Evolutionary conservation across 2,329 filamentous ascomycete species (phyloP).

Genomic region (Colletotrichum lindemuthianum): DNA sequence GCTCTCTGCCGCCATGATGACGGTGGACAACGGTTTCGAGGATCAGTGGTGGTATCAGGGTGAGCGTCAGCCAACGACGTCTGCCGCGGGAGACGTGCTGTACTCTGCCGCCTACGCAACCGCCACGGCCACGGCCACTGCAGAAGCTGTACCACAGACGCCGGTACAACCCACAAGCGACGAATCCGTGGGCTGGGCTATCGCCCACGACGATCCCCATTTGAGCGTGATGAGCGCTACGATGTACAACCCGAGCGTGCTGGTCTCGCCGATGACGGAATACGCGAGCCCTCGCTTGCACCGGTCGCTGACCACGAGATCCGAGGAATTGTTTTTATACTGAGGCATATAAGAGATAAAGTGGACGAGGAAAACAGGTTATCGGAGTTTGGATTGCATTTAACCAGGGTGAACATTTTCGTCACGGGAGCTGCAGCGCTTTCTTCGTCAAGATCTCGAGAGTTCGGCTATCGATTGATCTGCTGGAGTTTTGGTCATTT

Average conservation of each 20-base stretch:
- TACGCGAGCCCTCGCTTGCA: slow-evolving; percentile 42
- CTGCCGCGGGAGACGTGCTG: slow-evolving; percentile 41
- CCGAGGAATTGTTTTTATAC: slow-evolving; percentile 52
- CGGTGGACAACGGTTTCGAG: slow-evolving; percentile 67
- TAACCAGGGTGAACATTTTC: no score
- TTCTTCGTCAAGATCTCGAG: background rate
- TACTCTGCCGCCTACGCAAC: slow-evolving; percentile 29
- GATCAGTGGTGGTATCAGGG: slow-evolving; percentile 68
- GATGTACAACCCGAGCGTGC: slow-evolving; percentile 23
- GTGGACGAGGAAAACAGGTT: background rate
- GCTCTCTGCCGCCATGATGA: slow-evolving; percentile 64
- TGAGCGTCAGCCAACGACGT: slow-evolving; percentile 39
- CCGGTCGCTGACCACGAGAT: slow-evolving; percentile 51
- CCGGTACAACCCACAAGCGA: slow-evolving; percentile 4
- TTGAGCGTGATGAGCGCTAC: slow-evolving; percentile 29
- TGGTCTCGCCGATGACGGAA: slow-evolving; percentile 53
- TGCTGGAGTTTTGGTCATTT: slow-evolving; percentile 5
- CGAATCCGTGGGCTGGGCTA: slow-evolving; percentile 43
- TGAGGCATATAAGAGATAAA: background rate
- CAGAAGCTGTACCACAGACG: slow-evolving; percentile 10
- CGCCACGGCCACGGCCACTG: slow-evolving; percentile 4
- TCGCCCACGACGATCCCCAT: slow-evolving; percentile 31
- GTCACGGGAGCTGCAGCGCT: background rate
- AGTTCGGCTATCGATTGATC: background rate
- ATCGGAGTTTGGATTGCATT: background rate